These are phyloP conservation scores for Metschnikowia matae DNA, from an alignment of 805 yeast species.

Conservation along the genomic window DNA sequence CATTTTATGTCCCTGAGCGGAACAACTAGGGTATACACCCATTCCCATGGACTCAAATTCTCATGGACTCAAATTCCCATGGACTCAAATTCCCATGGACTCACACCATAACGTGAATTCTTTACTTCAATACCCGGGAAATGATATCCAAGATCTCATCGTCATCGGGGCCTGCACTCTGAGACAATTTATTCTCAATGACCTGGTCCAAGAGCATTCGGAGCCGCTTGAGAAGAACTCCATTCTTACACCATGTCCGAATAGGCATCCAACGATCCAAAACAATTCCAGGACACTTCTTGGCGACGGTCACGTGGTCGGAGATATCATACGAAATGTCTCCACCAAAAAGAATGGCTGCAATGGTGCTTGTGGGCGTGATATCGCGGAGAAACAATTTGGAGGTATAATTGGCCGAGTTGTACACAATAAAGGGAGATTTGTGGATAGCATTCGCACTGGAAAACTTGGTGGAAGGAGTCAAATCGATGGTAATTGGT, in stretches of 20 bases:
- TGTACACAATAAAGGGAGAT: slow-evolving; percentile 61
- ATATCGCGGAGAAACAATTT: slow-evolving; percentile 69
- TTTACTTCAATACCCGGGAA: slow-evolving; percentile 11
- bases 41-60: too few species aligned
- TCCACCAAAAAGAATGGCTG: slow-evolving; percentile 81
- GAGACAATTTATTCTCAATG: slow-evolving; percentile 55
- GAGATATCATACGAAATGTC: slow-evolving; percentile 55
- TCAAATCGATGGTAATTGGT: slow-evolving; percentile 32
- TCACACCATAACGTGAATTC: too few species aligned
- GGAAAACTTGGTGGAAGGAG: slow-evolving; percentile 29
- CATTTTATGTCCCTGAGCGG: too few species aligned
- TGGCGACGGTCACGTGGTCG: slow-evolving; percentile 36
- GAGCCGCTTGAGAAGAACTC: slow-evolving; percentile 72
- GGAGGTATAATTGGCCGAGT: slow-evolving; percentile 55
- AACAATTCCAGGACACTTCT: slow-evolving; percentile 75
- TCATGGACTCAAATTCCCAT: too few species aligned
- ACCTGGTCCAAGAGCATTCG: slow-evolving; percentile 63
- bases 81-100: too few species aligned
- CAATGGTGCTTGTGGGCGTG: slow-evolving; percentile 73
- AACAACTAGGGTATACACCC: too few species aligned
- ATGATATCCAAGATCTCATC: slow-evolving; percentile 23
- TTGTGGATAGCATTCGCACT: slow-evolving; percentile 33
- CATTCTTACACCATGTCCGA: slow-evolving; percentile 91
- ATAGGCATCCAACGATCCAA: slow-evolving; percentile 88
- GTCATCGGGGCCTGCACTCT: slow-evolving; percentile 12